A percentile compares a stretch with the other conserved stretches of the same genome.
phyloP scores from a whole-genome alignment of 2,329 filamentous ascomycete species.

The Penicillium sp. region DNA sequence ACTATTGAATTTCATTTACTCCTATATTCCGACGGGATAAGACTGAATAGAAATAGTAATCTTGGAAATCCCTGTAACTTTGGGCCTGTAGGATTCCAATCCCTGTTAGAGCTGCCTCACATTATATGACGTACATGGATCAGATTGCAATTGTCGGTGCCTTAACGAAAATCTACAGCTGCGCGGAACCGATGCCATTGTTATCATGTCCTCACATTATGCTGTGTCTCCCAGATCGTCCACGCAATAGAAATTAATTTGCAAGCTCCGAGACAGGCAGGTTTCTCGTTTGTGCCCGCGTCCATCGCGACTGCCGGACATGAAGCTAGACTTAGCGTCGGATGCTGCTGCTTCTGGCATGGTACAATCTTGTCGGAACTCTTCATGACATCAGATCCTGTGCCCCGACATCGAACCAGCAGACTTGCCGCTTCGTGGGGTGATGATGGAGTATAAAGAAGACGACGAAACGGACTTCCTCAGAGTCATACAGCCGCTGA shows the following conservation, averaged over 20 bases:
- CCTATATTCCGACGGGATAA: not conserved
- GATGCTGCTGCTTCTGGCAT: conserved; percentile 4
- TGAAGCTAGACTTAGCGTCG: conserved; percentile 4
- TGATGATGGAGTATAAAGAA: conserved; percentile 13
- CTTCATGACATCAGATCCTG: conserved; percentile 10
- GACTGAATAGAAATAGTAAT: not conserved
- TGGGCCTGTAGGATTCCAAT: conserved; percentile 13
- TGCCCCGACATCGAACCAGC: not conserved
- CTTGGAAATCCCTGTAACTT: not conserved
- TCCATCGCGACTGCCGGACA: conserved; percentile 16
- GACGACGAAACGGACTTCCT: conserved; percentile 3
- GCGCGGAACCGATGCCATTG: conserved; percentile 5
- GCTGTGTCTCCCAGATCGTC: not conserved
- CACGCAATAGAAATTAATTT: not conserved
- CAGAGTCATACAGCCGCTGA: not conserved
- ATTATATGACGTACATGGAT: conserved; percentile 22
- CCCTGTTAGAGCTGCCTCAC: conserved; percentile 12
- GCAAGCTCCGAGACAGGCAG: not conserved
- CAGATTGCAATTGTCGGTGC: conserved; percentile 17
- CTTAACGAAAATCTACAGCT: conserved; percentile 11
- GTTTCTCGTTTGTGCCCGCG: not conserved
- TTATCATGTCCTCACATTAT: not conserved
- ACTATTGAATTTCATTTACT: not conserved
- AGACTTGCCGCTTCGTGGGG: conserved; percentile 4
- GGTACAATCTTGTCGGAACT: conserved; percentile 2